These are phyloP conservation scores for Entomortierella parvispora DNA, from an alignment of 192 early-diverging fungal species.

Conservation along the genomic window DNA sequence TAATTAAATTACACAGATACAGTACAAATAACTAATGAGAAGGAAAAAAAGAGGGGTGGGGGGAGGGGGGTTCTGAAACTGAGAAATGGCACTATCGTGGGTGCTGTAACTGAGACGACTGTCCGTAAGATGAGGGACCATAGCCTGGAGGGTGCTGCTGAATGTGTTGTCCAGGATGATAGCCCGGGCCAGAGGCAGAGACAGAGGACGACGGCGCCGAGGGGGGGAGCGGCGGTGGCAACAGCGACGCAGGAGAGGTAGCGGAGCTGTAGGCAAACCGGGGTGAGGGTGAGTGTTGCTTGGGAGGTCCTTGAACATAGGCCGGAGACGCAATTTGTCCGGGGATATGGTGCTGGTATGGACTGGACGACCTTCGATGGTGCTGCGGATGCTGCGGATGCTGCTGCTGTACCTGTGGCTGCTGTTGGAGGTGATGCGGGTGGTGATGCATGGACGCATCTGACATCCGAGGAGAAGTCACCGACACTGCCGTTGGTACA, in stretches of 20 bases:
- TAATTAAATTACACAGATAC: neutral
- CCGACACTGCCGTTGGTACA: constrained; percentile 16
- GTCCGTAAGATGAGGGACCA: constrained; percentile 8
- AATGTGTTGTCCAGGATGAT: constrained; percentile 27
- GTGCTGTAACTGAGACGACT: constrained; percentile 8
- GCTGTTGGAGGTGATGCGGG: constrained; percentile 18
- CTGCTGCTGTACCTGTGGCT: constrained; percentile 5
- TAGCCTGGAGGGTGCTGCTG: neutral
- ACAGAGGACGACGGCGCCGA: neutral
- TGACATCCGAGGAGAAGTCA: constrained; percentile 17
- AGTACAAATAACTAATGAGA: no score
- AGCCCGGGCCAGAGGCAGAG: neutral
- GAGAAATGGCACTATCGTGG: no score
- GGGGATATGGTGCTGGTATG: constrained; percentile 43
- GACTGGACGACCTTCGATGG: constrained; percentile 33
- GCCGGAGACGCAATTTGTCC: constrained; percentile 33
- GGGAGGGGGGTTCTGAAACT: no score
- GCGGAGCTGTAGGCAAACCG: constrained; percentile 24
- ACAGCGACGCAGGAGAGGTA: constrained; percentile 9
- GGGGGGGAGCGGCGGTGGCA: constrained; percentile 22
- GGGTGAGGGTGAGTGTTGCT: constrained; percentile 11
- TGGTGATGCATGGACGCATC: constrained; percentile 18
- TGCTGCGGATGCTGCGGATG: constrained; percentile 11
- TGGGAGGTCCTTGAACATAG: constrained; percentile 22
- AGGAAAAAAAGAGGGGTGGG: no score